Conservation (phyloP, 106 monocot species). For the Dactylorhiza incarnata region DNA sequence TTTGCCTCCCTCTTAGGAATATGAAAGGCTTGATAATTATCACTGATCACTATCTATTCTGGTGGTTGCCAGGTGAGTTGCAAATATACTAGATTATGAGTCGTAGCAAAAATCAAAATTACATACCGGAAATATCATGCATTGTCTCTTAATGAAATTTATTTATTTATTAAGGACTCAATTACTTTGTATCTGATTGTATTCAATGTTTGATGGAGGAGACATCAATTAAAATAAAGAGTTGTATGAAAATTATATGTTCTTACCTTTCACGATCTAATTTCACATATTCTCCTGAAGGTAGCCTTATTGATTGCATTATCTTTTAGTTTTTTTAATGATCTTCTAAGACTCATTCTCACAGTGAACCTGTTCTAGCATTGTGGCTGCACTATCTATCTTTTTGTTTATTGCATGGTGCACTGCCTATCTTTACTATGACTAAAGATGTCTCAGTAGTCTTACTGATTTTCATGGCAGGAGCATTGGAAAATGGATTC, state of each 20-base stretch:
- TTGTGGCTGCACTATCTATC: neutral
- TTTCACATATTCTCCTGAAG: neutral
- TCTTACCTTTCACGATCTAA: neutral
- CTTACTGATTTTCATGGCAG: slow-evolving; percentile 15
- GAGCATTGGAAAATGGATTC: slow-evolving; percentile 25
- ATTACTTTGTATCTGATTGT: slow-evolving; percentile 4
- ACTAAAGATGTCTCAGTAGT: neutral
- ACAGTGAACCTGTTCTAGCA: neutral
- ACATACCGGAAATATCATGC: neutral
- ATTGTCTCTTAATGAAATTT: neutral
- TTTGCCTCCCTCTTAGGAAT: neutral
- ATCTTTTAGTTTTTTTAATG: neutral
- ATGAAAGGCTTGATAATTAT: neutral
- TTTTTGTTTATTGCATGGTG: too few relatives aligned
- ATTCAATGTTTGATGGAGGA: neutral
- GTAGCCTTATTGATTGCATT: neutral
- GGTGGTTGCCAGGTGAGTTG: neutral
- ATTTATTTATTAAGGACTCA: neutral
- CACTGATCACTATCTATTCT: neutral
- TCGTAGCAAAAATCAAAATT: neutral
- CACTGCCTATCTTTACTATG: neutral
- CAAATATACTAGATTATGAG: neutral
- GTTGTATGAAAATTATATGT: neutral
- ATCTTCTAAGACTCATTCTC: neutral
- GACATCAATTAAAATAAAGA: neutral